Evolutionary conservation across 2,329 filamentous ascomycete genomes (phyloP).

Genomic region (Fulvia fulva): DNA sequence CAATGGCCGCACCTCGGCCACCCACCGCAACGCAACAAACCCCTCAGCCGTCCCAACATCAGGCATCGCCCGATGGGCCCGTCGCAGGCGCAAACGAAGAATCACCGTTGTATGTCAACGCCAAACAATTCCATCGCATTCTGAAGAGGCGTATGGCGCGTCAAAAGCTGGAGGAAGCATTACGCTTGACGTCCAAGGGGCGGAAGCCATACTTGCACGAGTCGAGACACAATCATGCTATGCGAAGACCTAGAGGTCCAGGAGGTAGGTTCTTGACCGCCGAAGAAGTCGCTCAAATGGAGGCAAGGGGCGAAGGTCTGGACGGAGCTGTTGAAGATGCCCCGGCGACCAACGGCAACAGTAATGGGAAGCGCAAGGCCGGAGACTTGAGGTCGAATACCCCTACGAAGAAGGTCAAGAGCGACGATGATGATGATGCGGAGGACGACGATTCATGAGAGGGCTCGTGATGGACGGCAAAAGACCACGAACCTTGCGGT

Average conservation of each 20-base stretch:
- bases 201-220: conserved; percentile 97
- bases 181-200: conserved; percentile 89
- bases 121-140: conserved; percentile 97
- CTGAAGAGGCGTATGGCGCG: conserved; percentile 88
- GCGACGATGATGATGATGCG: conserved; percentile 31
- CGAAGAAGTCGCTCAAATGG: conserved; percentile 89
- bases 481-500: not conserved
- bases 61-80: conserved; percentile 71
- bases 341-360: conserved; percentile 15
- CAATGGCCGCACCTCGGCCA: conserved; percentile 61
- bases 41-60: conserved; percentile 48
- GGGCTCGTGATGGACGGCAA: not conserved
- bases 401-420: conserved; percentile 28
- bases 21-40: conserved; percentile 65
- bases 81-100: conserved; percentile 72
- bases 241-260: conserved; percentile 88
- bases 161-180: conserved; percentile 87
- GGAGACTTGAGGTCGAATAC: conserved; percentile 35
- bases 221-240: conserved; percentile 95
- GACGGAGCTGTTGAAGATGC: conserved; percentile 39
- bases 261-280: conserved; percentile 94
- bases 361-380: conserved; percentile 51
- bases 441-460: conserved; percentile 38
- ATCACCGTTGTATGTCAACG: conserved; percentile 94
- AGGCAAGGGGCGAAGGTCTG: conserved; percentile 42